These are phyloP conservation scores for Hypoxylon sp. DNA, from an alignment of 2,329 filamentous ascomycete species.

Conservation along the genomic window DNA sequence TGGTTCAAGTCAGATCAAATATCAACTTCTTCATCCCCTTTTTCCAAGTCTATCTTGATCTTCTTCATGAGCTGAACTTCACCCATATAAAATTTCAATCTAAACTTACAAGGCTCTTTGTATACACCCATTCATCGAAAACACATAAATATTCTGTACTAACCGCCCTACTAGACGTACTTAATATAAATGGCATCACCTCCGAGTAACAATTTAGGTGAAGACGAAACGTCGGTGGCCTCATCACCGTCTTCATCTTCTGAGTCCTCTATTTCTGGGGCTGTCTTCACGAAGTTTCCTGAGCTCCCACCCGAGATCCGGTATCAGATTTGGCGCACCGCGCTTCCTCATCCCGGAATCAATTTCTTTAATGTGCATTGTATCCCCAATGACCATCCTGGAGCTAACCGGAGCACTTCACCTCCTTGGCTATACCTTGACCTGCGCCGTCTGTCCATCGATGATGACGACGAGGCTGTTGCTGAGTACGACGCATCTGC, in stretches of 20 bases:
- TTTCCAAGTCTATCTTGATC: too few relatives aligned
- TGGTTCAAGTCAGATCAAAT: neutral
- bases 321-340: conserved; percentile 50
- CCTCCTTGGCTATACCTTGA: conserved; percentile 53
- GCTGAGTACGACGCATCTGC: conserved; percentile 52
- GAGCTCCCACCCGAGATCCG: conserved; percentile 53
- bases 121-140: too few relatives aligned
- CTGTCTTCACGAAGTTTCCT: conserved; percentile 47
- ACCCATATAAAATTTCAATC: too few relatives aligned
- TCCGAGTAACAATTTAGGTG: neutral
- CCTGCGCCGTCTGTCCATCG: conserved; percentile 51
- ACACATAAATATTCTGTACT: too few relatives aligned
- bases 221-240: neutral
- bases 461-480: conserved; percentile 49
- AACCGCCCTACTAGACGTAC: too few relatives aligned
- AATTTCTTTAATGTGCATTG: conserved; percentile 57
- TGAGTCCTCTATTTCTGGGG: neutral
- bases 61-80: too few relatives aligned
- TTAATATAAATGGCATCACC: neutral
- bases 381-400: conserved; percentile 54
- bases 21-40: too few relatives aligned
- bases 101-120: too few relatives aligned
- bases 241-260: conserved; percentile 25
- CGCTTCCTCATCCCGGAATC: conserved; percentile 50
- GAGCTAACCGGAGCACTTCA: conserved; percentile 51